Base-by-base conservation (phyloP, 192 early-diverging fungal genomes). In the Gorgonomyces haynaldii region DNA sequence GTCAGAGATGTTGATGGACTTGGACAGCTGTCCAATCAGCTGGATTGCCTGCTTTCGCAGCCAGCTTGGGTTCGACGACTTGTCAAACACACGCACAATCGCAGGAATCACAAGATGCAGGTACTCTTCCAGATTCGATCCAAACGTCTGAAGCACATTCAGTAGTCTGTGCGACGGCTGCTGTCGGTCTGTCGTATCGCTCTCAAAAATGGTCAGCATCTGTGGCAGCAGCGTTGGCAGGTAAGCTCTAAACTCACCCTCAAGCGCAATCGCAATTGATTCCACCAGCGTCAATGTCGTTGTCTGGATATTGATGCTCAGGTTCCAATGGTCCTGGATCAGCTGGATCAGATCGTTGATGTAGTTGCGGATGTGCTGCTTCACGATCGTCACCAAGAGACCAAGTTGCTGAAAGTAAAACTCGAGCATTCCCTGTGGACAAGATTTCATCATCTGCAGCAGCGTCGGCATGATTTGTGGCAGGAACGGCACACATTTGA, bases 401-500 rank as follows among this genome's bases (percentile, higher is more conserved):
- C 82, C 82, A 28, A 97, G 73, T 30, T 88, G 77, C 41, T 88
- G 87, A 54, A 97, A 91, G 58, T 92, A 88, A 39, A 88, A 94
- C 32, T 88, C 88, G 0, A 89, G 79, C 65, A 85, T 84, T 9
- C 70, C 69, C 4, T 74, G 51, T 1, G 85, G 88, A 26, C 86
- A 85, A 0, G 78, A 71, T 21, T 79, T 66, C 85, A 97, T 92
- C 55, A 90, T 82, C n/a, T 64, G 69, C 25, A 95, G 52, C 37
- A 94, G 79, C 0, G 85, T 79, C n/a, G 91, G 91, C 46, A 94
- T 86, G 32, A 97, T 88, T 76, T 84, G 80, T 8, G 84, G 85
- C 41, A 92, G 65, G 47, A 88, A 91, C n/a, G 83, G 85, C 15
- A 91, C 88, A 48, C 83, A 82, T 56, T 91, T 89, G 9, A 91